phyloP scores from a whole-genome alignment of 2,329 filamentous ascomycete species.

The Teratosphaeria nubilosa region DNA sequence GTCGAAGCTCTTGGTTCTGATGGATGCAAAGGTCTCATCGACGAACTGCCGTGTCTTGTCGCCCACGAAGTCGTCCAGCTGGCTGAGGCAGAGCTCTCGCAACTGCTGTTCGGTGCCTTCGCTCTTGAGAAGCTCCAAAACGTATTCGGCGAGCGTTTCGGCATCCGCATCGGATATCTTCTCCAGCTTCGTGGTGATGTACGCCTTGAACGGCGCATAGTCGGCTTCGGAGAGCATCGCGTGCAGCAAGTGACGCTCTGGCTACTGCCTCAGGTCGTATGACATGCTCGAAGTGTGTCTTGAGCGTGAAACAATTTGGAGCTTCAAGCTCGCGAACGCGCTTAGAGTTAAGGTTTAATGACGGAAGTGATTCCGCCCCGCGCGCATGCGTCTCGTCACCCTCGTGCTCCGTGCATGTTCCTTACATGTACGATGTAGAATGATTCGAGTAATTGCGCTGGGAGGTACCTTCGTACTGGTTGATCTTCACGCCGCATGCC shows the following conservation, averaged over 20 bases:
- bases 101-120: constrained; percentile 57
- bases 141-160: constrained; percentile 74
- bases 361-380: too few species aligned
- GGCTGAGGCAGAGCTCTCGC: constrained; percentile 56
- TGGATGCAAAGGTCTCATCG: constrained; percentile 57
- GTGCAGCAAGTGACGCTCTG: neutral
- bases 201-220: constrained; percentile 55
- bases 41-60: constrained; percentile 57
- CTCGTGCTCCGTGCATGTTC: too few species aligned
- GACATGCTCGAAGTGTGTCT: neutral
- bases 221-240: constrained; percentile 47
- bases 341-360: neutral
- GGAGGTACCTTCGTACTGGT: too few species aligned
- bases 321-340: neutral
- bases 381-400: too few species aligned
- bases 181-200: constrained; percentile 68
- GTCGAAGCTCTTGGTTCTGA: constrained; percentile 44
- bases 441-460: too few species aligned
- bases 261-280: neutral
- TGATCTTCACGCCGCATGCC: too few species aligned
- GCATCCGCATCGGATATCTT: constrained; percentile 68
- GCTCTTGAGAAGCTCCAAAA: constrained; percentile 64
- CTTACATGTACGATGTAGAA: neutral
- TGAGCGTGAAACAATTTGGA: neutral
- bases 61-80: constrained; percentile 66